Conservation (phyloP, 2,329 filamentous ascomycete genomes). For the Dissoconium aciculare region DNA sequence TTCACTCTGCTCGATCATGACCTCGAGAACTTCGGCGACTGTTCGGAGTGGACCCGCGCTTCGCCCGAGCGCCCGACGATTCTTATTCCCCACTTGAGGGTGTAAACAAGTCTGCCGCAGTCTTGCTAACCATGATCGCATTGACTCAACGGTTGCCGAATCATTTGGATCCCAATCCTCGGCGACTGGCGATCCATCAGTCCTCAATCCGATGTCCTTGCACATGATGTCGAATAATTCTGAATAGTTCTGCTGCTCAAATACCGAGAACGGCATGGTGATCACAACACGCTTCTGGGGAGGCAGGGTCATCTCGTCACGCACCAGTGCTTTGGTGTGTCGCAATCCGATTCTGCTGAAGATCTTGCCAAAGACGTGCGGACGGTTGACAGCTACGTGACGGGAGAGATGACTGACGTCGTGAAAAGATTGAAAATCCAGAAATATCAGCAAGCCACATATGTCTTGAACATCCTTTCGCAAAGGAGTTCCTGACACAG, state of each 20-base stretch:
- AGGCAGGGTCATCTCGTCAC: conserved; percentile 65
- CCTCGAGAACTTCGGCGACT: conserved; percentile 70
- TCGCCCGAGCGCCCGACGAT: conserved; percentile 46
- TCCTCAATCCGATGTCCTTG: conserved; percentile 49
- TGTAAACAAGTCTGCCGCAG: conserved; percentile 75
- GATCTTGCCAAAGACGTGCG: conserved; percentile 49
- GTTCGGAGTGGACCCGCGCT: conserved; percentile 58
- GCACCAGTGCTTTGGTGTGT: conserved; percentile 70
- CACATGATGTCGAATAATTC: conserved; percentile 63
- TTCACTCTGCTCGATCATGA: conserved; percentile 83
- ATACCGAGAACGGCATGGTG: conserved; percentile 73
- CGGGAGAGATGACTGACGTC: conserved; percentile 52
- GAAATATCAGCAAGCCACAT: conserved; percentile 65
- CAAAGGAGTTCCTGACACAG: conserved; percentile 78
- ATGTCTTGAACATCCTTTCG: conserved; percentile 67
- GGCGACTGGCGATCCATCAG: conserved; percentile 45
- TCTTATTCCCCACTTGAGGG: conserved; percentile 60
- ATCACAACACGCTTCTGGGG: conserved; percentile 75
- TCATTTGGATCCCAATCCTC: conserved; percentile 52
- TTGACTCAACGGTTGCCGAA: conserved; percentile 44
- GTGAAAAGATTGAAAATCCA: conserved; percentile 64
- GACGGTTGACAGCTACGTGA: conserved; percentile 45
- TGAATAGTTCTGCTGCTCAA: conserved; percentile 82
- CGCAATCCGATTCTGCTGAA: conserved; percentile 62
- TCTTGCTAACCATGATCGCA: conserved; percentile 65